Evolutionary conservation across 352 stramenopile species (phyloP).

Genomic region (Pythium utonaiense): DNA sequence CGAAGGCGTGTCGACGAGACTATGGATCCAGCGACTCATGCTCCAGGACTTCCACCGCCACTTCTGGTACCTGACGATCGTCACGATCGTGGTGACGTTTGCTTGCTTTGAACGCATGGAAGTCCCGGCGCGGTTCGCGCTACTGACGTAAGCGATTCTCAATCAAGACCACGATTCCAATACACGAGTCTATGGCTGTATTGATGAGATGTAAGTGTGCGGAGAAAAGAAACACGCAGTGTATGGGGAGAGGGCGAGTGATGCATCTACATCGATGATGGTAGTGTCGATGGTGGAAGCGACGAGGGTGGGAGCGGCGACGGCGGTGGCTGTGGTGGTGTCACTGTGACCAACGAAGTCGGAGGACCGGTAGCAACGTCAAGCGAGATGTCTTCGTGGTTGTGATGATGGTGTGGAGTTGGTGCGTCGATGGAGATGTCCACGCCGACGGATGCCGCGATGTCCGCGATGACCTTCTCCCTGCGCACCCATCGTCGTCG

Average conservation of each 20-base stretch:
- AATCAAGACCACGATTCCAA: not conserved
- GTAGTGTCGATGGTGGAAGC: not conserved
- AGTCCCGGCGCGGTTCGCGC: constrained; percentile 65
- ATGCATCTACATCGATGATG: not conserved
- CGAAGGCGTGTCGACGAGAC: constrained; percentile 59
- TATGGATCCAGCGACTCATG: constrained; percentile 87
- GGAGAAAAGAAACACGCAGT: not conserved
- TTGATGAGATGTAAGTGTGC: not conserved
- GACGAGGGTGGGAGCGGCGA: not conserved
- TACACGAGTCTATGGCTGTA: not conserved
- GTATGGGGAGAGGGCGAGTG: not conserved
- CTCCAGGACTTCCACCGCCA: constrained; percentile 81
- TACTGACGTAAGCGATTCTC: constrained; percentile 39
- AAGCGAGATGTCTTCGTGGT: not conserved
- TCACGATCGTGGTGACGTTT: constrained; percentile 82
- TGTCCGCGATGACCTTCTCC: constrained; percentile 59
- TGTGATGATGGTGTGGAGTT: constrained; percentile 8
- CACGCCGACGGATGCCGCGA: constrained; percentile 20
- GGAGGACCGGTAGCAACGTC: not conserved
- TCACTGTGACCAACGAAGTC: constrained; percentile 3
- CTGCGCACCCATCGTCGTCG: constrained; percentile 78
- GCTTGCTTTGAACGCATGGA: constrained; percentile 81
- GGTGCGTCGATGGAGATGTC: constrained; percentile 7
- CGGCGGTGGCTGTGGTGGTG: constrained; percentile 7
- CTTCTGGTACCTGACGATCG: constrained; percentile 84